phyloP scores from a whole-genome alignment of 2,329 filamentous ascomycete species.

The Coniella vitis region DNA sequence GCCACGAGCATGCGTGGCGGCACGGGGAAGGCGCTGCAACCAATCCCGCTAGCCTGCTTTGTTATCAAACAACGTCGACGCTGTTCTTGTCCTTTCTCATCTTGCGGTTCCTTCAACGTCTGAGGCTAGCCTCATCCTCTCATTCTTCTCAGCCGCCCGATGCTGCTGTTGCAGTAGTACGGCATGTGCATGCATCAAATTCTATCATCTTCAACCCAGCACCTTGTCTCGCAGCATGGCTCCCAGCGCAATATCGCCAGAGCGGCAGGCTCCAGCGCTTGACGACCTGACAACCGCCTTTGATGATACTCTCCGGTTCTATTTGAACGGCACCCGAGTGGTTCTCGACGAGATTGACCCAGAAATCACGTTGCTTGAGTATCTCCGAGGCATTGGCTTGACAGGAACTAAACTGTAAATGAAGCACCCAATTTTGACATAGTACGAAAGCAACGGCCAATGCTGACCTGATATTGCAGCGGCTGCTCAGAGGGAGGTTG shows the following conservation, averaged over 20 bases:
- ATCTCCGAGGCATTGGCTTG: slow-evolving; percentile 83
- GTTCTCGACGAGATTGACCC: slow-evolving; percentile 82
- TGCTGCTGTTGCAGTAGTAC: background rate
- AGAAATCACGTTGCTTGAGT: slow-evolving; percentile 86
- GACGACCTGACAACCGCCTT: slow-evolving; percentile 64
- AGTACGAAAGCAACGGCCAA: no score
- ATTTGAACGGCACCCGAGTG: slow-evolving; percentile 88
- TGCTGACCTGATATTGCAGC: slow-evolving; percentile 27
- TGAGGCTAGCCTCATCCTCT: background rate
- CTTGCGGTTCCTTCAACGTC: no score
- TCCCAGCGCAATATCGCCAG: slow-evolving; percentile 47
- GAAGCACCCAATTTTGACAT: no score
- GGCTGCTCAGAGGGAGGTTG: slow-evolving; percentile 96
- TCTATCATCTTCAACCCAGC: background rate
- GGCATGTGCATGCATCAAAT: background rate
- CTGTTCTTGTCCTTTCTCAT: background rate
- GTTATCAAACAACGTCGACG: slow-evolving; percentile 9
- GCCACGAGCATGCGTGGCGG: background rate
- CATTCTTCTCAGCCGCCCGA: background rate
- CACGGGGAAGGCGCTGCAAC: background rate
- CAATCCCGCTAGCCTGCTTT: slow-evolving; percentile 14
- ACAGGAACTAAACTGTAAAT: slow-evolving; percentile 83
- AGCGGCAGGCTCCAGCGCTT: slow-evolving; percentile 30
- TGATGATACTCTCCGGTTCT: slow-evolving; percentile 86
- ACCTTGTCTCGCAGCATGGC: slow-evolving; percentile 43